Base-by-base conservation (phyloP, 441 rosid species). In the Croton setiger region DNA sequence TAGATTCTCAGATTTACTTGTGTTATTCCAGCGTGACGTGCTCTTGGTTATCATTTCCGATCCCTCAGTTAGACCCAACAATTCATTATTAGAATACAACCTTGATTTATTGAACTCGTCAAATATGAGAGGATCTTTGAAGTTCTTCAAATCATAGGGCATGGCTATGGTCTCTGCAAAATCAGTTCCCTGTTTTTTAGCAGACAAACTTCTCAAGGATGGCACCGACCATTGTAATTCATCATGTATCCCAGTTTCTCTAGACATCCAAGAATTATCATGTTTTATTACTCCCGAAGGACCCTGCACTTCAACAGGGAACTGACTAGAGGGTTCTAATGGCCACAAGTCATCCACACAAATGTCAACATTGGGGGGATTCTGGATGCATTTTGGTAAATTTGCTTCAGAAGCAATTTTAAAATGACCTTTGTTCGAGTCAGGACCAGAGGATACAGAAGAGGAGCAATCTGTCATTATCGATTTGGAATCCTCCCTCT, bases 391-490 rank as follows among this genome's bases (percentile, higher is more conserved):
- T 75, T 75, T 78, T 72, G 64, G 70, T 76, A 63, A 80, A 77
- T 82, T 93, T 56, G 76, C 80, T 70, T 68, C 81, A 48, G 81
- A 80, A 74, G 78, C 88, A 71, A 58, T 78, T 72, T 75, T 78
- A 61, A 74, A 65, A 74, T 69, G 82, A 63, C 76, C 77, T 67
- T 82, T 79, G 62, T 80, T 86, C n/a, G 97, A 91, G 79, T 86
- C 89, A 36, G 80, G 82, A 66, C 90, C 91, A 64, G 97, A 91
- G 74, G 98, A 93, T 62, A 88, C 83, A 15, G 99, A 91, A 68
- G 96, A 92, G 61, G 96, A 85, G 85, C 92, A 85, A 71, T 93
- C 98, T 43, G 97, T 93, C 96, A 89, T 80, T 73, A 89, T 82
- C 66, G 99, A 96, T 81, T 79, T 90, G 66, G 99, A 80, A 83